Percentiles rank a stretch among this genome's conserved stretches.
Conservation (phyloP, 2,329 filamentous ascomycete species). For the Myriosclerotinia curreyana region DNA sequence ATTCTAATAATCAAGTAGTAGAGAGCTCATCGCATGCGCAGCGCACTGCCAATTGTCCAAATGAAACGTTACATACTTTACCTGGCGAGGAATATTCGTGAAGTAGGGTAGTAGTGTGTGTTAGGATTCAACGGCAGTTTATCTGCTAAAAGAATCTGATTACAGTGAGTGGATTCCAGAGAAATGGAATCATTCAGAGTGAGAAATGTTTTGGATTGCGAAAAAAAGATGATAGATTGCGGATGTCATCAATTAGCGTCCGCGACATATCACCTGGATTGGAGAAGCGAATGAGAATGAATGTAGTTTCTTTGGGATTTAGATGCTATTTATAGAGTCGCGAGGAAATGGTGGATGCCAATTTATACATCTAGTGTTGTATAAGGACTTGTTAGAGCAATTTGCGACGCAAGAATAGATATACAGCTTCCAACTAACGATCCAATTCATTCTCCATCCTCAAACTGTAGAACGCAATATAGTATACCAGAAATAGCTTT, state of each 20-base stretch:
- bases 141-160: not conserved
- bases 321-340: constrained; percentile 7
- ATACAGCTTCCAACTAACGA: not conserved
- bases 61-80: constrained; percentile 18
- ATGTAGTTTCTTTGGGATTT: not conserved
- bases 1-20: not conserved
- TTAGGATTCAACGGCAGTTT: not conserved
- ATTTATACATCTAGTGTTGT: not conserved
- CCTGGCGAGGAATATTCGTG: not conserved
- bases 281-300: not conserved
- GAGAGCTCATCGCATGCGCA: not conserved
- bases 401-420: not conserved
- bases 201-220: constrained; percentile 5
- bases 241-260: constrained; percentile 22
- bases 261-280: not conserved
- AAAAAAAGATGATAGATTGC: not conserved
- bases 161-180: constrained; percentile 4
- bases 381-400: not conserved
- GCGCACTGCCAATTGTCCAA: not conserved
- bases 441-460: not conserved
- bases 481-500: not conserved
- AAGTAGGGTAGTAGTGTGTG: too few relatives aligned
- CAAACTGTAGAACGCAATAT: not conserved
- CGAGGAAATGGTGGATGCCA: not conserved
- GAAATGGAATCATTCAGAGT: constrained; percentile 9